phyloP scores from a whole-genome alignment of 371 early-diverging fungal genomes.

The Mucor saturninus region DNA sequence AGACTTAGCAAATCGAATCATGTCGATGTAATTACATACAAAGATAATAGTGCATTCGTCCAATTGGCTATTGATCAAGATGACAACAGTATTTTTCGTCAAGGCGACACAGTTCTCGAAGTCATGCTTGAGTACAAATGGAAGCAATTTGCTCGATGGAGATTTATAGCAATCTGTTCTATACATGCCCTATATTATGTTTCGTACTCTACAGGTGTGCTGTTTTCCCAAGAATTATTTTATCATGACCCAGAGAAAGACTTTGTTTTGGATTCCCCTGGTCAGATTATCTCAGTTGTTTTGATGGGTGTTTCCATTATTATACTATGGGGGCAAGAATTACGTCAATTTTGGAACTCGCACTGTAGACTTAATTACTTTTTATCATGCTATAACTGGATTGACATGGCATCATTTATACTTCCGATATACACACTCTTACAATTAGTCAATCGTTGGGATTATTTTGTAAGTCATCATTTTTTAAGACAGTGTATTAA shows the following conservation, averaged over 20 bases:
- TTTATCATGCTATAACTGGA: constrained; percentile 1
- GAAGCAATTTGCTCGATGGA: constrained; percentile 7
- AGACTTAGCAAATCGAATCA: background rate
- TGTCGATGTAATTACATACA: background rate
- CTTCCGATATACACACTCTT: background rate
- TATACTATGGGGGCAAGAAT: constrained; percentile 1
- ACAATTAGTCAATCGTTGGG: background rate
- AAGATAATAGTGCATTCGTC: constrained; percentile 1
- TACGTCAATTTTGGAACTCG: background rate
- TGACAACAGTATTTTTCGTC: constrained; percentile 11
- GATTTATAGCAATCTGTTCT: background rate
- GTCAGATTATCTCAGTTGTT: constrained; percentile 1
- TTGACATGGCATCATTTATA: constrained; percentile 9
- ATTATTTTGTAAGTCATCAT: constrained; percentile 7
- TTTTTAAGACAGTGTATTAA: background rate
- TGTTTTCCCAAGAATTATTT: constrained; percentile 4
- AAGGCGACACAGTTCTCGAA: constrained; percentile 4
- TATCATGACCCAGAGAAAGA: background rate
- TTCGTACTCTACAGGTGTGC: constrained; percentile 3
- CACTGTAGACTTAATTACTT: constrained; percentile 3
- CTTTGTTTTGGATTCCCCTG: background rate
- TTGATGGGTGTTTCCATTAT: background rate
- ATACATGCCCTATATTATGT: constrained; percentile 5
- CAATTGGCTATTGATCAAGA: background rate
- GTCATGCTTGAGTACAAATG: constrained; percentile 14